These are phyloP conservation scores for Yamadazyma endophytica DNA, from an alignment of 805 yeast genomes.

Conservation along the genomic window DNA sequence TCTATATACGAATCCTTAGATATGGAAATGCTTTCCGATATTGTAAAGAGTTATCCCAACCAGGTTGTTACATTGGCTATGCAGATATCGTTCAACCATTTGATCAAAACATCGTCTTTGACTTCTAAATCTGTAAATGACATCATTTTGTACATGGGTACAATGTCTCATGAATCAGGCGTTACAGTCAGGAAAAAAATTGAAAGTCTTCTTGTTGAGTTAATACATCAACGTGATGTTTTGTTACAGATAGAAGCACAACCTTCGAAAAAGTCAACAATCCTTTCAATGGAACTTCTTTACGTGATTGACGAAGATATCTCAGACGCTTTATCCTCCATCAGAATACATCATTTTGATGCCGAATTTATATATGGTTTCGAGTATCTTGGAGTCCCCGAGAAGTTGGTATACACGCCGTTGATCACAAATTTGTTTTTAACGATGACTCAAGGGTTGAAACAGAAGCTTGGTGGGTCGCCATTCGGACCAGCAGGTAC, in stretches of 20 bases:
- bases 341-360: constrained; percentile 51
- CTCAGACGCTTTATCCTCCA: constrained; percentile 23
- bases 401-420: constrained; percentile 73
- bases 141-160: too few species aligned
- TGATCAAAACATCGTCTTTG: too few species aligned
- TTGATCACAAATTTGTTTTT: constrained; percentile 59
- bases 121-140: too few species aligned
- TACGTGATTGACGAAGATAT: constrained; percentile 2
- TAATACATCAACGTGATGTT: constrained; percentile 54
- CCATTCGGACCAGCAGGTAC: constrained; percentile 97
- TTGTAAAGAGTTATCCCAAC: constrained; percentile 30
- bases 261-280: constrained; percentile 6
- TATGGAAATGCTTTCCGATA: not conserved
- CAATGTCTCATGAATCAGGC: too few species aligned
- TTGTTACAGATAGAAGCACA: constrained; percentile 9
- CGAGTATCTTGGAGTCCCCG: constrained; percentile 76
- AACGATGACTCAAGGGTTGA: constrained; percentile 70
- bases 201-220: constrained; percentile 64
- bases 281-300: constrained; percentile 6
- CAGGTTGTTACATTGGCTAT: constrained; percentile 53
- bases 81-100: too few species aligned
- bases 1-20: constrained; percentile 4
- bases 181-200: constrained; percentile 46
- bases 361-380: constrained; percentile 62
- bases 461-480: constrained; percentile 78